Evolutionary conservation across 352 stramenopile species (phyloP).

Genomic region (Pythium vanterpoolii): DNA sequence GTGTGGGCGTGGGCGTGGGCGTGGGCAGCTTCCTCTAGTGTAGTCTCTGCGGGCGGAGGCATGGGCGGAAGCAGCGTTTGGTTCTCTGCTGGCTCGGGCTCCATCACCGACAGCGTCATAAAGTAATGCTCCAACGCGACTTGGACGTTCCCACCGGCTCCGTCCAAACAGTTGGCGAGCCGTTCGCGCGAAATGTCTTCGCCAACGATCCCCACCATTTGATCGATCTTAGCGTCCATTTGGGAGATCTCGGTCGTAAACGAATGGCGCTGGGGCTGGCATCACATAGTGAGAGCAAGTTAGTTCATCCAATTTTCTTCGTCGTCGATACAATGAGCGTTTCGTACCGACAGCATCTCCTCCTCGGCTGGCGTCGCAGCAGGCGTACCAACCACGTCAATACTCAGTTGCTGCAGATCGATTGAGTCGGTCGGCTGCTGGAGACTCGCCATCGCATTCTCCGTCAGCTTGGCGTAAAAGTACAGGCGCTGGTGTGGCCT

Average conservation of each 20-base stretch:
- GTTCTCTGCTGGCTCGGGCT: conserved; percentile 15
- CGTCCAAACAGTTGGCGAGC: conserved; percentile 74
- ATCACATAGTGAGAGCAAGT: background rate
- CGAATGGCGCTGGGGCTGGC: conserved; percentile 30
- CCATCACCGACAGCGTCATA: conserved; percentile 64
- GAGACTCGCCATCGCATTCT: conserved; percentile 69
- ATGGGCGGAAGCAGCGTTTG: background rate
- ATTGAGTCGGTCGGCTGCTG: conserved; percentile 51
- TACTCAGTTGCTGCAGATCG: conserved; percentile 58
- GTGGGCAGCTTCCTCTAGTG: background rate
- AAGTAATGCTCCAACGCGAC: conserved; percentile 89
- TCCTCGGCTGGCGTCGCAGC: conserved; percentile 15
- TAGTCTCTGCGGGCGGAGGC: background rate
- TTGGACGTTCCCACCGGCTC: conserved; percentile 77
- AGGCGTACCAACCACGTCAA: conserved; percentile 56
- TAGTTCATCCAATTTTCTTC: background rate
- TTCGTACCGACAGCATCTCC: conserved; percentile 18
- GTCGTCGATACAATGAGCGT: background rate
- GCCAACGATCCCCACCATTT: conserved; percentile 81
- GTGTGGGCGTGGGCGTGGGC: no score
- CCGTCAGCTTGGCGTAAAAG: conserved; percentile 78
- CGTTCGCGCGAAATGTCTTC: conserved; percentile 65
- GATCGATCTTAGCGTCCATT: conserved; percentile 76
- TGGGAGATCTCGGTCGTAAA: conserved; percentile 68
- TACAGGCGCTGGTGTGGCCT: conserved; percentile 68